phyloP scores from a whole-genome alignment of 1,139 yeast species.

The Suhomyces ambrosiae region DNA sequence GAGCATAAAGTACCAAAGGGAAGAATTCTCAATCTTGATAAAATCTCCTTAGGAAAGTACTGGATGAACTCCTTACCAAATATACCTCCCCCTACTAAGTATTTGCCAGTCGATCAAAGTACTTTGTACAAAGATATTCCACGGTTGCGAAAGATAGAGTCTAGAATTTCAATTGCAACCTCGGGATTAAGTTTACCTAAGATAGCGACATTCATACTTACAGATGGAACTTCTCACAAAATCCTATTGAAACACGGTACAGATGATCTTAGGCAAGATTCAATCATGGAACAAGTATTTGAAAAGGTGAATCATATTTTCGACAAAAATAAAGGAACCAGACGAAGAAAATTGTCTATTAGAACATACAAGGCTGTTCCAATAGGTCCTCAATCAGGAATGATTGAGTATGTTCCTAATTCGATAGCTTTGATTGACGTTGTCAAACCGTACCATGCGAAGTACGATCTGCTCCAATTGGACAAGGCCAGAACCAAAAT shows the following conservation, averaged over 20 bases:
- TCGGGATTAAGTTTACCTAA: constrained; percentile 90
- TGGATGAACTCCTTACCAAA: constrained; percentile 58
- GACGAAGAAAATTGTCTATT: constrained; percentile 58
- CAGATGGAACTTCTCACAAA: constrained; percentile 59
- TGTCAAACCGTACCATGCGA: constrained; percentile 58
- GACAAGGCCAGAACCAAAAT: constrained; percentile 67
- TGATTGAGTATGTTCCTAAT: constrained; percentile 85
- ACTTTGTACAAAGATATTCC: constrained; percentile 55
- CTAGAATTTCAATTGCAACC: constrained; percentile 59
- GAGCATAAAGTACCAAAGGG: constrained; percentile 43
- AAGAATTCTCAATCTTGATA: constrained; percentile 37
- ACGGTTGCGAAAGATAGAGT: constrained; percentile 45
- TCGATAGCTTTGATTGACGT: constrained; percentile 74
- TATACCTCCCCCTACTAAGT: constrained; percentile 73
- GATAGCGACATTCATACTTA: constrained; percentile 55
- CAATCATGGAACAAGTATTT: constrained; percentile 97
- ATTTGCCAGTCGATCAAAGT: constrained; percentile 43
- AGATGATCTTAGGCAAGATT: constrained; percentile 93
- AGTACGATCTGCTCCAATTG: constrained; percentile 48
- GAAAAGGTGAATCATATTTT: constrained; percentile 80
- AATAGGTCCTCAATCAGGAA: constrained; percentile 82
- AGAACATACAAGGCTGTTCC: constrained; percentile 92
- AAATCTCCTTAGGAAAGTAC: constrained; percentile 46
- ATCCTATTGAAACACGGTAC: constrained; percentile 80
- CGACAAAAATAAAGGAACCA: constrained; percentile 55